These are phyloP conservation scores for Monosporascus ibericus DNA, from an alignment of 2,329 filamentous ascomycete genomes.

Conservation along the genomic window DNA sequence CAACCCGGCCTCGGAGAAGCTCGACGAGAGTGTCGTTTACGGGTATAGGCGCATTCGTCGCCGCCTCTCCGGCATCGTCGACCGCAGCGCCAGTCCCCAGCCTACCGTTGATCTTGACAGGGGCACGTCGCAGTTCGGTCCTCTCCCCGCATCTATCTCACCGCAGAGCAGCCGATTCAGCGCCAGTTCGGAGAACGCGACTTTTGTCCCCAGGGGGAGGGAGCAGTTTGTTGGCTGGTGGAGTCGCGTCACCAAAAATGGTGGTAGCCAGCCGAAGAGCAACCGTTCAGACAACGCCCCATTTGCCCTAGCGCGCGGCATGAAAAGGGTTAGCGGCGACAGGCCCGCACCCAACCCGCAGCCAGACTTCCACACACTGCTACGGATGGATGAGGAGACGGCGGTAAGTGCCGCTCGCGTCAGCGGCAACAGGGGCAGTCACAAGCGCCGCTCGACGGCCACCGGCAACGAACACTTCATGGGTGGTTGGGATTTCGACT, in stretches of 20 bases:
- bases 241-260: slow-evolving; percentile 34
- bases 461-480: slow-evolving; percentile 34
- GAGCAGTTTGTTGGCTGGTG: slow-evolving; percentile 40
- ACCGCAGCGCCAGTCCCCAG: slow-evolving; percentile 26
- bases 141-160: slow-evolving; percentile 17
- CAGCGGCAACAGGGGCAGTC: slow-evolving; percentile 10
- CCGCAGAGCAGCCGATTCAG: slow-evolving; percentile 27
- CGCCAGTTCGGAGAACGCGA: slow-evolving; percentile 18
- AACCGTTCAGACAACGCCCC: slow-evolving; percentile 19
- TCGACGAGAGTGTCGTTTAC: slow-evolving; percentile 33
- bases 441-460: slow-evolving; percentile 23
- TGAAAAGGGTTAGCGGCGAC: slow-evolving; percentile 13
- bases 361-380: slow-evolving; percentile 38
- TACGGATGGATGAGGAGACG: slow-evolving; percentile 36
- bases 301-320: slow-evolving; percentile 19
- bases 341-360: slow-evolving; percentile 19
- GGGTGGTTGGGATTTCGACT: slow-evolving; percentile 31
- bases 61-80: slow-evolving; percentile 25
- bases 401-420: slow-evolving; percentile 3
- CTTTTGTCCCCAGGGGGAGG: slow-evolving; percentile 21
- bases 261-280: slow-evolving; percentile 22
- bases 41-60: slow-evolving; percentile 30
- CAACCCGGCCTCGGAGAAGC: slow-evolving; percentile 36
- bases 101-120: slow-evolving; percentile 44
- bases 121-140: slow-evolving; percentile 46